These are phyloP conservation scores for Bipolaris cookei DNA, from an alignment of 2,329 filamentous ascomycete genomes.

Conservation along the genomic window DNA sequence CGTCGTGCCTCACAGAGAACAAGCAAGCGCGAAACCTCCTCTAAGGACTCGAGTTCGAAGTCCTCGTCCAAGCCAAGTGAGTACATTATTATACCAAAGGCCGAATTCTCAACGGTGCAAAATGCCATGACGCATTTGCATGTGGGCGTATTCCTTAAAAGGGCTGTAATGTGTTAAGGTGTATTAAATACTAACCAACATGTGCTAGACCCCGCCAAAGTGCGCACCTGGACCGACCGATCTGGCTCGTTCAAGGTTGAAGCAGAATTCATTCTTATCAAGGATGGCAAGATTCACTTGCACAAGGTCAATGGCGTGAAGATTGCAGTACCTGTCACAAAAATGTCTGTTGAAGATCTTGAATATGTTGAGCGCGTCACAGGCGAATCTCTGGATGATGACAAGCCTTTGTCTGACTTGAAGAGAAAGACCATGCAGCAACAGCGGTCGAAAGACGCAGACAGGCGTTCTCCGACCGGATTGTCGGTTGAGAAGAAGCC, in stretches of 20 bases:
- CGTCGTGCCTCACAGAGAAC: slow-evolving; percentile 73
- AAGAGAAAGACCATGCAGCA: slow-evolving; percentile 57
- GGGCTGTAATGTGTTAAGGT: neutral
- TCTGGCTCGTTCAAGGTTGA: slow-evolving; percentile 97
- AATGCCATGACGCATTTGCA: neutral
- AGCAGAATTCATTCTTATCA: slow-evolving; percentile 91
- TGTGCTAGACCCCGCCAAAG: slow-evolving; percentile 71
- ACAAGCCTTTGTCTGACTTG: slow-evolving; percentile 89
- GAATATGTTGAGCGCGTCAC: slow-evolving; percentile 91
- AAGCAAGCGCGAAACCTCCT: slow-evolving; percentile 71
- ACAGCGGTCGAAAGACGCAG: slow-evolving; percentile 60
- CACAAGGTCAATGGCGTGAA: slow-evolving; percentile 99
- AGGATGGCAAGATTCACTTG: slow-evolving; percentile 95
- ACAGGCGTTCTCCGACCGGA: slow-evolving; percentile 58
- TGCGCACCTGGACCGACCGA: slow-evolving; percentile 93
- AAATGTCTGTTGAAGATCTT: slow-evolving; percentile 94
- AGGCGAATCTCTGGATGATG: slow-evolving; percentile 87
- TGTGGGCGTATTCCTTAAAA: neutral
- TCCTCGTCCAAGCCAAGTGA: slow-evolving; percentile 74
- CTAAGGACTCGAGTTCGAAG: slow-evolving; percentile 54
- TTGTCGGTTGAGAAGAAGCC: slow-evolving; percentile 71
- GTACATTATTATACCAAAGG: slow-evolving; percentile 44
- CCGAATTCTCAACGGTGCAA: neutral
- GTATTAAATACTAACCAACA: slow-evolving; percentile 15
- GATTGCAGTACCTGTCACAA: slow-evolving; percentile 91